Evolutionary conservation across 805 yeast genomes (phyloP).

Genomic region (Helenozyma baotianmanensis): DNA sequence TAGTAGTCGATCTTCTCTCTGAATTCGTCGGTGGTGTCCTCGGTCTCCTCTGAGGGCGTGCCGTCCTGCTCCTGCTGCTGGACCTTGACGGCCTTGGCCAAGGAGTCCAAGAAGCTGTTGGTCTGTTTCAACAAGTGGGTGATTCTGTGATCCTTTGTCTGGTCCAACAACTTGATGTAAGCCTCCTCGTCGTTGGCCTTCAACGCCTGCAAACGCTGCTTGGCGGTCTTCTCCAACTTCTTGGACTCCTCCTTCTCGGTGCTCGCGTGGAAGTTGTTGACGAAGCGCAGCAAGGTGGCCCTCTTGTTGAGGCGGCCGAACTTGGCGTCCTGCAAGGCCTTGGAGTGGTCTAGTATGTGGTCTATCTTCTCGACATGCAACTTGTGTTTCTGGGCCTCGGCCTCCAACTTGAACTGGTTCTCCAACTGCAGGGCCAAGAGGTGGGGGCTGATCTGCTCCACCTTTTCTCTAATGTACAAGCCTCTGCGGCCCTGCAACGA

Average conservation of each 20-base stretch:
- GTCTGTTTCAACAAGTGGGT: constrained; percentile 81
- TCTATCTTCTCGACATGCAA: constrained; percentile 47
- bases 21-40: constrained; percentile 45
- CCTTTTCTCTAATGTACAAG: constrained; percentile 61
- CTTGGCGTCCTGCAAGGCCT: constrained; percentile 17
- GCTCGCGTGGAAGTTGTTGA: constrained; percentile 46
- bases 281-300: constrained; percentile 27
- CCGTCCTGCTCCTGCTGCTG: constrained; percentile 56
- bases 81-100: constrained; percentile 72
- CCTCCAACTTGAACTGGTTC: constrained; percentile 62
- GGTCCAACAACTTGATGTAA: constrained; percentile 74
- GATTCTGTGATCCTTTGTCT: constrained; percentile 82
- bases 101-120: constrained; percentile 68
- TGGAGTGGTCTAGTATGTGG: constrained; percentile 24
- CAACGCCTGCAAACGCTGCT: constrained; percentile 81
- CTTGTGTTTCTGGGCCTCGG: constrained; percentile 43
- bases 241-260: constrained; percentile 74
- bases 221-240: constrained; percentile 75
- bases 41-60: constrained; percentile 31
- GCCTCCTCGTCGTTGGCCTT: constrained; percentile 88
- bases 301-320: constrained; percentile 22
- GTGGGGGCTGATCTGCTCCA: constrained; percentile 70
- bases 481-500: constrained; percentile 68
- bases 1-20: constrained; percentile 72
- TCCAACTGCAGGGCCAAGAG: constrained; percentile 71